Evolutionary conservation across 2,329 filamentous ascomycete genomes (phyloP).

Genomic region (Neurospora sp.): DNA sequence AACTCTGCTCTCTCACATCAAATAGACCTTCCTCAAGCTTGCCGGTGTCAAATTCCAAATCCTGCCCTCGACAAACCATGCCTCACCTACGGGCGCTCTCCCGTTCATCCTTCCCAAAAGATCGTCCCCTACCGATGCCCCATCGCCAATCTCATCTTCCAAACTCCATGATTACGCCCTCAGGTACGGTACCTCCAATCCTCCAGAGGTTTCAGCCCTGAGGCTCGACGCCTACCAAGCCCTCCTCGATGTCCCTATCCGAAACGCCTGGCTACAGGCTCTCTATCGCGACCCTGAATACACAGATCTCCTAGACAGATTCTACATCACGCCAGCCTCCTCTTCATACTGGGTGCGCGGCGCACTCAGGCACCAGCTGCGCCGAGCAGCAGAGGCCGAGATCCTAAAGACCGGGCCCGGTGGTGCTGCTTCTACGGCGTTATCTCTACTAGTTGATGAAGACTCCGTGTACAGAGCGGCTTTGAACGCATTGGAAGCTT

Average conservation of each 20-base stretch:
- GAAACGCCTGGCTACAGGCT: conserved; percentile 79
- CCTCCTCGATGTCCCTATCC: conserved; percentile 66
- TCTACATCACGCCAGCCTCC: conserved; percentile 62
- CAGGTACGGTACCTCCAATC: conserved; percentile 1
- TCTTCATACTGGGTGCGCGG: conserved; percentile 52
- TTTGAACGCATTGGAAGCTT: conserved; percentile 34
- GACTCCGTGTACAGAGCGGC: conserved; percentile 33
- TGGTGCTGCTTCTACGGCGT: neutral
- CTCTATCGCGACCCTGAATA: conserved; percentile 70
- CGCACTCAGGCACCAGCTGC: conserved; percentile 56
- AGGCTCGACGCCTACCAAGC: conserved; percentile 68
- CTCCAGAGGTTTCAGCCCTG: conserved; percentile 17
- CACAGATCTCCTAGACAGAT: conserved; percentile 53
- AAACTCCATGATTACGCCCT: conserved; percentile 17
- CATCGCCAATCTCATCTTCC: conserved; percentile 16
- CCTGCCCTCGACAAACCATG: conserved; percentile 78
- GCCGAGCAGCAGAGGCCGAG: conserved; percentile 63
- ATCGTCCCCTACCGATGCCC: conserved; percentile 22
- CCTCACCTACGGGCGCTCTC: conserved; percentile 77
- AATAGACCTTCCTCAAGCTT: conserved; percentile 73
- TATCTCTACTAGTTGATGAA: conserved; percentile 25
- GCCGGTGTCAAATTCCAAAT: conserved; percentile 57
- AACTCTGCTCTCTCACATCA: neutral
- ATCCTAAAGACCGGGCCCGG: conserved; percentile 46
- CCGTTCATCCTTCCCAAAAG: conserved; percentile 64